These are phyloP conservation scores for Penicillium salamii DNA, from an alignment of 495 filamentous ascomycete genomes.

Conservation along the genomic window DNA sequence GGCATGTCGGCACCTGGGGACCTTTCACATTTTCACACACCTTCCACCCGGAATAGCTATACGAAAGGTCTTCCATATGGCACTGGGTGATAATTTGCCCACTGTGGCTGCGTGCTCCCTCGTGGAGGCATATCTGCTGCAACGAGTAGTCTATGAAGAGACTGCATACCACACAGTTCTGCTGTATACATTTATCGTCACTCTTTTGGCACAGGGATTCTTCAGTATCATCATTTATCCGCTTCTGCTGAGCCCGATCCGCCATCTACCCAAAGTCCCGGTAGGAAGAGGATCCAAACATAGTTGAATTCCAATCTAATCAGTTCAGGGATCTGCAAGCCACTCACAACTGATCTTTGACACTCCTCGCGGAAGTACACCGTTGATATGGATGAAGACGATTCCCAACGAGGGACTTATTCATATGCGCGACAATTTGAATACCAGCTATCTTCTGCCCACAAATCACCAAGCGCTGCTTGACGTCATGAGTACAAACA, in stretches of 20 bases:
- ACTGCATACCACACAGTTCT: conserved; percentile 21
- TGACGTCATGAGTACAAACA: conserved; percentile 55
- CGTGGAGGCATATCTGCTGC: conserved; percentile 30
- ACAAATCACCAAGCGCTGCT: conserved; percentile 46
- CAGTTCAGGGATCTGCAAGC: conserved; percentile 46
- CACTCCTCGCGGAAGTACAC: conserved; percentile 58
- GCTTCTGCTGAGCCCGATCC: conserved; percentile 66
- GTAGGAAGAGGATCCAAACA: too few species aligned
- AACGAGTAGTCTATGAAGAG: conserved; percentile 26
- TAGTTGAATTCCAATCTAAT: not conserved
- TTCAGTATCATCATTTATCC: conserved; percentile 67
- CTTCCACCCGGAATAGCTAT: too few species aligned
- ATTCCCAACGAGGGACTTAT: conserved; percentile 90
- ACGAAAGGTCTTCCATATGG: too few species aligned
- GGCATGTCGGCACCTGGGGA: not conserved
- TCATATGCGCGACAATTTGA: conserved; percentile 55
- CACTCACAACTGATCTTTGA: conserved; percentile 54
- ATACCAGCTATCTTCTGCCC: conserved; percentile 30
- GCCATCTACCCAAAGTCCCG: conserved; percentile 57
- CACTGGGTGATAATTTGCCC: conserved; percentile 9
- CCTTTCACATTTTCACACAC: not conserved
- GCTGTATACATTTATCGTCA: conserved; percentile 22
- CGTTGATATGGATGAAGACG: conserved; percentile 65
- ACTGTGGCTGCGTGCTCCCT: conserved; percentile 22
- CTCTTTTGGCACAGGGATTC: conserved; percentile 24